Evolutionary conservation across 1,139 yeast genomes (phyloP).

Genomic region (Kodamaea arcana): DNA sequence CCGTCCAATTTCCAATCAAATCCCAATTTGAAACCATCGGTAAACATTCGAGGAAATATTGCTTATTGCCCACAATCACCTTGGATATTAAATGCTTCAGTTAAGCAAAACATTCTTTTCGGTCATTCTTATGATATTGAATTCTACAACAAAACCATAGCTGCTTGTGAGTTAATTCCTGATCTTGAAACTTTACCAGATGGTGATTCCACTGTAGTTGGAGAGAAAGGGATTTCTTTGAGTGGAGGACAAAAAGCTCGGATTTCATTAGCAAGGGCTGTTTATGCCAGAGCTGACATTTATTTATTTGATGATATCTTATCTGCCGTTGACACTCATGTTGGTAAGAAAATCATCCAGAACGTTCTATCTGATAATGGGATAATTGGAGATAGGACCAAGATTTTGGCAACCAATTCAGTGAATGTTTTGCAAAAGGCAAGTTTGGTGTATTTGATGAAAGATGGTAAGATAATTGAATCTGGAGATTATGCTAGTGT

Average conservation of each 20-base stretch:
- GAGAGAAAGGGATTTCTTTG: constrained; percentile 42
- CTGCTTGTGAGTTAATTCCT: constrained; percentile 34
- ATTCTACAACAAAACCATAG: constrained; percentile 28
- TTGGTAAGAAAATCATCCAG: constrained; percentile 21
- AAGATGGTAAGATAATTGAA: constrained; percentile 21
- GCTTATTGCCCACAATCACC: constrained; percentile 29
- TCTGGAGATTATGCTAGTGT: constrained; percentile 26
- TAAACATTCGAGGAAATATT: constrained; percentile 15
- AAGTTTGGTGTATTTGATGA: constrained; percentile 28
- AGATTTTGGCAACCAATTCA: constrained; percentile 27
- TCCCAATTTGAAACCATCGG: constrained; percentile 1
- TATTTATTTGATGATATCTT: constrained; percentile 35
- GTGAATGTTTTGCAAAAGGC: constrained; percentile 28
- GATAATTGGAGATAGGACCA: constrained; percentile 23
- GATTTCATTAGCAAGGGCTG: constrained; percentile 39
- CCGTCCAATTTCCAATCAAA: no score
- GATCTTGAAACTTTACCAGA: constrained; percentile 37
- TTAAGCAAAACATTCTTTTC: constrained; percentile 39
- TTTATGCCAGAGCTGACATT: constrained; percentile 37
- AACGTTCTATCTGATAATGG: constrained; percentile 21
- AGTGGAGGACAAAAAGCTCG: constrained; percentile 49
- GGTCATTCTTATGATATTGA: constrained; percentile 28
- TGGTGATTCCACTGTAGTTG: constrained; percentile 40
- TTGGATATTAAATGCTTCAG: constrained; percentile 40
- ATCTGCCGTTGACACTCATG: constrained; percentile 41